A percentile compares a stretch with the other conserved stretches of the same genome.
These are phyloP conservation scores for Diplodia corticola DNA, from an alignment of 2,329 filamentous ascomycete species.

Conservation along the genomic window DNA sequence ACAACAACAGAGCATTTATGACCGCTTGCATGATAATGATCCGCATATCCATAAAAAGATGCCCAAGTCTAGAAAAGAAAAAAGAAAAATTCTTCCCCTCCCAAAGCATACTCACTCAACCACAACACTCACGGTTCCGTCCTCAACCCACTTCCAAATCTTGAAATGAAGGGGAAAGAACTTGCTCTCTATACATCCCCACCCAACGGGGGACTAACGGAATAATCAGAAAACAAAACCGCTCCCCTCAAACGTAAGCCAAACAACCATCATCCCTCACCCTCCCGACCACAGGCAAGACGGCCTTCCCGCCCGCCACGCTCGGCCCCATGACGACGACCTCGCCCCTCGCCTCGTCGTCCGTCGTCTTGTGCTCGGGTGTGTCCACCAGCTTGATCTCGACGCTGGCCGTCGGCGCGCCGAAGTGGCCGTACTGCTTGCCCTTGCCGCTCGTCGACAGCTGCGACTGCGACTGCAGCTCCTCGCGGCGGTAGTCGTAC, in stretches of 20 bases:
- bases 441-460: conserved; percentile 29
- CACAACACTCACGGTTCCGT: too few species aligned
- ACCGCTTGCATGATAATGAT: too few species aligned
- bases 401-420: conserved; percentile 74
- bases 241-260: conserved; percentile 7
- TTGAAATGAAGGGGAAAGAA: background rate
- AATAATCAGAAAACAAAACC: background rate
- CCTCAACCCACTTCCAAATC: too few species aligned
- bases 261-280: conserved; percentile 23
- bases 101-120: too few species aligned
- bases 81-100: too few species aligned
- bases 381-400: conserved; percentile 74
- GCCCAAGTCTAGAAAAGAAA: too few species aligned
- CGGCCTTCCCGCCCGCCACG: conserved; percentile 67
- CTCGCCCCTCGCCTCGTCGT: conserved; percentile 55
- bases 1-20: too few species aligned
- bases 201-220: background rate
- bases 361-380: conserved; percentile 61
- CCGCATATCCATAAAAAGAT: too few species aligned
- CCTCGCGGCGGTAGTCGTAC: conserved; percentile 73
- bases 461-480: conserved; percentile 40
- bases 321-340: conserved; percentile 72
- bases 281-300: conserved; percentile 57
- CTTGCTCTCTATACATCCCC: background rate
- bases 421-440: conserved; percentile 67